Evolutionary conservation across 257 asterid species (phyloP).

Genomic region (Nicotiana tabacum): DNA sequence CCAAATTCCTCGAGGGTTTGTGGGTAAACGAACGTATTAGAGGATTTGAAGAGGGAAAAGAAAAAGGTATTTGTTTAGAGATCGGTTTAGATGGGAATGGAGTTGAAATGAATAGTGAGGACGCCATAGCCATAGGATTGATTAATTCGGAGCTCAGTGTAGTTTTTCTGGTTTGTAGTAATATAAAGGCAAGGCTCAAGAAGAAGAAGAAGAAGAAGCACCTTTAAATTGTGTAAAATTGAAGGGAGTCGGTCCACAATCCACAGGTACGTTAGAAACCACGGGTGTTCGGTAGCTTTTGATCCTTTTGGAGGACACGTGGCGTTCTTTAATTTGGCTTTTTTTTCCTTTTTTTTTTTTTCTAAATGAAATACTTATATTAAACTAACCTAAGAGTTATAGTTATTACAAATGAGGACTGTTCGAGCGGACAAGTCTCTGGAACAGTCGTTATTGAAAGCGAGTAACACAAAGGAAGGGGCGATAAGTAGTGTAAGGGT

Average conservation of each 20-base stretch:
- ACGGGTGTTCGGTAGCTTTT: background rate
- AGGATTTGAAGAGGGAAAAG: background rate
- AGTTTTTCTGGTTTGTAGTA: background rate
- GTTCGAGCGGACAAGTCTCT: too few species aligned
- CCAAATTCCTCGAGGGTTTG: constrained; percentile 7
- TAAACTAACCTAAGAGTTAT: too few species aligned
- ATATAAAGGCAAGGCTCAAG: background rate
- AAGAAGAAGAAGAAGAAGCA: background rate
- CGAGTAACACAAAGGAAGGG: too few species aligned
- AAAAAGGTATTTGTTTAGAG: background rate
- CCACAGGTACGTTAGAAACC: constrained; percentile 9
- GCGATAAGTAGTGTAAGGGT: too few species aligned
- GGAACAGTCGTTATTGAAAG: too few species aligned
- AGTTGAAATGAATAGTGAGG: constrained; percentile 18
- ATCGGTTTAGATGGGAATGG: constrained; percentile 1
- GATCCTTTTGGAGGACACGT: constrained; percentile 5
- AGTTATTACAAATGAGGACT: too few species aligned
- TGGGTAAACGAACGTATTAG: background rate
- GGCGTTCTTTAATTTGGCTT: background rate
- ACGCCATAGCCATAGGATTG: constrained; percentile 27
- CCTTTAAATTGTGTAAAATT: background rate
- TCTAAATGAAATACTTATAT: too few species aligned
- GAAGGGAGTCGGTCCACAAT: background rate
- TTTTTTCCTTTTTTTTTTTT: too few species aligned
- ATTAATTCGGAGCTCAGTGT: background rate